Base-by-base conservation (phyloP, 148 eudicot genomes). In the Chenopodium quinoa region DNA sequence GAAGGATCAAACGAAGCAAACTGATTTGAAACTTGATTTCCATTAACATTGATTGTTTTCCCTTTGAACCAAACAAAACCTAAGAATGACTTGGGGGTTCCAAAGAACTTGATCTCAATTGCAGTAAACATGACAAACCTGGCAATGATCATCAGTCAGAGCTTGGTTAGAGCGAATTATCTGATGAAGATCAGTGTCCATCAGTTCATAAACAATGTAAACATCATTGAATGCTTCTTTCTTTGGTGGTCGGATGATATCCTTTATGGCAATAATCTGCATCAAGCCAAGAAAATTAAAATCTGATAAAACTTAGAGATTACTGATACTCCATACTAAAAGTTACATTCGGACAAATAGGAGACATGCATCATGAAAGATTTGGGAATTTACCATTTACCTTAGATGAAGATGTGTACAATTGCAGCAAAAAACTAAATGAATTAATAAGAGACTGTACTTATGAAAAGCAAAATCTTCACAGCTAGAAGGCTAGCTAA, bases 161-260 rank as follows among this genome's bases (percentile, higher is more conserved):
- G 89, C 69, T 78, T 92, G 96, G 81, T 86, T 83, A 52, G 96
- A 92, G 78, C 91, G 90, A 46, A 92, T 92, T 29, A 92, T 87
- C 86, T 90, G 93, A 78, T 92, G 90, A 83, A 92, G 93, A 85
- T 92, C 96, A 75, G 96, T 92, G 87, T 92, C 96, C 96, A 92
- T 85, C 86, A 91, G 79, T 79, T 91, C 96, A 89, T 87, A 92
- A 60, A 92, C 96, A 75, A 92, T 88, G 84, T 92, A 92, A 19
- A 92, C 93, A 84, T 92, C 96, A 44, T 89, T 89, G 64, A 87
- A 92, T 32, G 86, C 75, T 72, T 92, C 92, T 83, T 79, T 88
- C 81, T 84, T 84, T 10, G 92, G 93, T 48, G 96, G 96, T 66
- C 89, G 84, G 66, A 92, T 87, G 68, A 92, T 88, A 80, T 92